Evolutionary conservation across 2,329 filamentous ascomycete genomes (phyloP), one percentile per base, ranked within the genome.

Genomic region (Chaetothyriales sp.): DNA sequence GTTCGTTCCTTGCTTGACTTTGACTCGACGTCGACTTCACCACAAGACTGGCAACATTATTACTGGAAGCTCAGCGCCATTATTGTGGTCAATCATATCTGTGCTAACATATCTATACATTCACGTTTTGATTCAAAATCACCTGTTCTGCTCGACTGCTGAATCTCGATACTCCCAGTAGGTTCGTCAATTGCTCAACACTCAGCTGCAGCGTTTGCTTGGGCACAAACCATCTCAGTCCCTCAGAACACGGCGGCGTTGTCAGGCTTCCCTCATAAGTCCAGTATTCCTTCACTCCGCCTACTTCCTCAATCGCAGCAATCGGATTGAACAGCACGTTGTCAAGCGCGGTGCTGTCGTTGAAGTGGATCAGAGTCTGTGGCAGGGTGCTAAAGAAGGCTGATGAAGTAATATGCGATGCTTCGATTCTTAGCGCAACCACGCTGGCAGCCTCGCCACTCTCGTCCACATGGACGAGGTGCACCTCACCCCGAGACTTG

Each of bases 211-310:
- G 50, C 28, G 67, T 66, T 26, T 53, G 45, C 47, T 52, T 54
- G 15, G 57, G 50, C 7, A 59, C 7, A 46, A 77, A 64, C 69
- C 77, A 80, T 8, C 63, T 67, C 19, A 81, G 66, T 22, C 72
- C 73, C 63, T 81, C 77, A 15, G 69, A 68, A 65, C 79, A 81
- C 3, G 79, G 79, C 18, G 79, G 79, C 0, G 78, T 81, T 43
- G 79, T 82, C 46, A 82, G 68, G 18, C 76, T 79, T 18, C 79
- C 79, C 10, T 64, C 62, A 67, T 81, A 82, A 52, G 70, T 68
- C 58, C 69, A 72, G 49, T 76, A 63, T 36, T 59, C 52, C 18
- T 51, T 39, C 26, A 56, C 26, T 9, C 48, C 49, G 28, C 49
- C 52, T 12, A 59, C 54, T 44, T 57, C 57, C 6, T 56, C 49